Conservation (phyloP, 495 filamentous ascomycete species). For the Penicillium atrosanguineum region DNA sequence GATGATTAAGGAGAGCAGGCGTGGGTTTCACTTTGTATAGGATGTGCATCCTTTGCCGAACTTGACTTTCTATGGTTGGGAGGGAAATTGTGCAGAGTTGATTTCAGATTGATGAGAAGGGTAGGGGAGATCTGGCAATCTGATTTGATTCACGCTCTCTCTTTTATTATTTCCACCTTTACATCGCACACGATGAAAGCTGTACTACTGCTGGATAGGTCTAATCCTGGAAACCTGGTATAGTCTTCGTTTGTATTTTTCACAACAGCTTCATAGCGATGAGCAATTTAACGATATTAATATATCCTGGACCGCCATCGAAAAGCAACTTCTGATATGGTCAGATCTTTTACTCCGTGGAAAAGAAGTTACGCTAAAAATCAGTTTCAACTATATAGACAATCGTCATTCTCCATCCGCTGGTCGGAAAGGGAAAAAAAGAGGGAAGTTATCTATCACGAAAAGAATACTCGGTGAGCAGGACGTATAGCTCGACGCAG, state of each 20-base stretch:
- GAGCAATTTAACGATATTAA: slow-evolving; percentile 18
- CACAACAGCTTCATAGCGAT: no score
- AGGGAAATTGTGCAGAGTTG: no score
- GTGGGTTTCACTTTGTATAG: not conserved
- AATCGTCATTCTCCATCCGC: slow-evolving; percentile 2
- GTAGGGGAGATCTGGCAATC: no score
- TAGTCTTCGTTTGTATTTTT: no score
- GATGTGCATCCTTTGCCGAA: not conserved
- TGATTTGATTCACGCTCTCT: no score
- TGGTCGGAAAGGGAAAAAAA: not conserved
- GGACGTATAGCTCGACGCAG: no score
- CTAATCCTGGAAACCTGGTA: no score
- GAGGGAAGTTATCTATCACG: not conserved
- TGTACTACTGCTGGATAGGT: no score
- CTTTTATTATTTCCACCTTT: no score
- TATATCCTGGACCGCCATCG: slow-evolving; percentile 15
- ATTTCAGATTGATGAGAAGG: no score
- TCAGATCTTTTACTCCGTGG: slow-evolving; percentile 5
- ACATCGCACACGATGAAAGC: no score
- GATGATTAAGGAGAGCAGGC: slow-evolving; percentile 9
- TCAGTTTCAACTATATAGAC: slow-evolving; percentile 15
- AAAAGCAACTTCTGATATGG: slow-evolving; percentile 18
- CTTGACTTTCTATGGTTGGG: no score
- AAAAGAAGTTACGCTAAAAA: slow-evolving; percentile 18
- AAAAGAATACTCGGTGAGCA: not conserved